These are phyloP conservation scores for Pholiota adiposa DNA, from an alignment of 1,284 basidiomycete genomes.

Conservation along the genomic window DNA sequence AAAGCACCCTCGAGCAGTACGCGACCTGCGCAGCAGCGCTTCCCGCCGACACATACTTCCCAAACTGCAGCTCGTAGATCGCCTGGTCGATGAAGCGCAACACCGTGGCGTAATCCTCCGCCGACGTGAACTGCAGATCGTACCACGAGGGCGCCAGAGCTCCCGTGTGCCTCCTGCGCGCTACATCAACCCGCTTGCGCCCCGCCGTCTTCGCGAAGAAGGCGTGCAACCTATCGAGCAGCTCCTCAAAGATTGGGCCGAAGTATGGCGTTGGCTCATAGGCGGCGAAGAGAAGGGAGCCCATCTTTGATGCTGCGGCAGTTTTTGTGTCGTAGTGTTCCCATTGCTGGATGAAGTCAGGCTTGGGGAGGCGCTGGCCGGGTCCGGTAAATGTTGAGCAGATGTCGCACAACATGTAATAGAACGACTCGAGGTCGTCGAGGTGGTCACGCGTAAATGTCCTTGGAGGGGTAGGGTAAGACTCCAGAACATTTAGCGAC, in stretches of 20 bases:
- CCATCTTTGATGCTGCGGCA: background rate
- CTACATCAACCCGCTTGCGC: background rate
- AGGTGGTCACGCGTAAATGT: conserved; percentile 1
- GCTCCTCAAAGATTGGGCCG: background rate
- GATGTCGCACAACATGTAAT: conserved; percentile 7
- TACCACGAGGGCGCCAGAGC: background rate
- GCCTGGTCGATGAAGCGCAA: background rate
- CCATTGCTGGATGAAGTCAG: background rate
- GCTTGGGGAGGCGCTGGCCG: background rate
- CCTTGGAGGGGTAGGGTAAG: background rate
- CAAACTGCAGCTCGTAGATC: conserved; percentile 3
- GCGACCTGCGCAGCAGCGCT: background rate
- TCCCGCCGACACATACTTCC: background rate
- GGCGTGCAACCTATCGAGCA: background rate
- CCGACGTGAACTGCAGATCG: background rate
- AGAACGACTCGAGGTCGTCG: conserved; percentile 14
- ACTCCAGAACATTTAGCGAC: conserved; percentile 7
- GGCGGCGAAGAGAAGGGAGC: background rate
- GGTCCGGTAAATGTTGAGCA: background rate
- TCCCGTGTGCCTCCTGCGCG: background rate
- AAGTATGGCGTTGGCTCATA: conserved; percentile 2
- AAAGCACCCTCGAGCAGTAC: background rate
- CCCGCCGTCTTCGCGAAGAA: background rate
- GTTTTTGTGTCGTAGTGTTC: background rate
- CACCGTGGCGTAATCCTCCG: background rate